Evolutionary conservation across 169 alveolate species (phyloP).

Genomic region (Cryptosporidium felis): DNA sequence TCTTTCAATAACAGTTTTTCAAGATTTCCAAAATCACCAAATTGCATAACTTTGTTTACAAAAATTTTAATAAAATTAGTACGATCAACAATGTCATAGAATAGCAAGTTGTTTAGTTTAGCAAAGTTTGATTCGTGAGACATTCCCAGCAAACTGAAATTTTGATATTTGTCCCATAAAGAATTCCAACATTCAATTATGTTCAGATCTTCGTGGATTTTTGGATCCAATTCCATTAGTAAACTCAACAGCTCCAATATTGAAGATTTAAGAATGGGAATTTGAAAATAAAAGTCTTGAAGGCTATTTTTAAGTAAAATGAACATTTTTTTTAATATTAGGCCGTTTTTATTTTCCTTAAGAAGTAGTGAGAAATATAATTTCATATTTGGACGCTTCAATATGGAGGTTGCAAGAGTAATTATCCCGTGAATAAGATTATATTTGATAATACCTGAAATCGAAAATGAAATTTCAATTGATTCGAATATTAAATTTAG

Average conservation of each 20-base stretch:
- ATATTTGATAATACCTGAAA: background rate
- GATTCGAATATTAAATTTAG: background rate
- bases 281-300: background rate
- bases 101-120: too few species aligned
- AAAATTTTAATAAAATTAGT: background rate
- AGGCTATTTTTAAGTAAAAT: background rate
- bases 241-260: background rate
- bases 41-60: background rate
- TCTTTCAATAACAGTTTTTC: background rate
- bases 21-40: background rate
- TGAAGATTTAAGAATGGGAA: background rate
- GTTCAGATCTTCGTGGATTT: too few species aligned
- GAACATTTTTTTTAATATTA: background rate
- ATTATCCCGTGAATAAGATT: slow-evolving; percentile 42
- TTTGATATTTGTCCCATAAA: too few species aligned
- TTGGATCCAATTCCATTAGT: slow-evolving; percentile 5
- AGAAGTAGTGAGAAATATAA: background rate
- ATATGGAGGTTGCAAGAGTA: background rate
- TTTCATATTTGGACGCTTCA: background rate
- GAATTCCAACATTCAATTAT: too few species aligned
- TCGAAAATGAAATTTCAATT: background rate
- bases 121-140: too few species aligned
- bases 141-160: too few species aligned
- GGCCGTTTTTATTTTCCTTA: background rate
- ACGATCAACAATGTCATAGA: too few species aligned